Conservation (phyloP, 2,329 filamentous ascomycete genomes). For the Coniochaeta sp. region DNA sequence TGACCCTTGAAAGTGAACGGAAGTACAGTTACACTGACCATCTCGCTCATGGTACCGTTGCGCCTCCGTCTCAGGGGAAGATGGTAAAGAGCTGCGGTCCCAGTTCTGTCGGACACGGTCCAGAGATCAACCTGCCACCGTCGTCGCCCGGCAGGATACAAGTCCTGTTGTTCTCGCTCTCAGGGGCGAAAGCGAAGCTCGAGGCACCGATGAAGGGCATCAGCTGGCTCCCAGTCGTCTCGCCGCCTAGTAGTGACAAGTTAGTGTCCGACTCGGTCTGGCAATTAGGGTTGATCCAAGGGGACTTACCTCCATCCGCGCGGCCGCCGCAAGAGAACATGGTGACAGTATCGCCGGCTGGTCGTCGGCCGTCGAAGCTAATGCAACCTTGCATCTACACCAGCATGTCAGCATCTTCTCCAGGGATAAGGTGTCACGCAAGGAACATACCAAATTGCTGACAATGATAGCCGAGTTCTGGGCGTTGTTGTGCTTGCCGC, state of each 20-base stretch:
- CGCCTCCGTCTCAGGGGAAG: conserved; percentile 8
- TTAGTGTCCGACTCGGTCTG: conserved; percentile 8
- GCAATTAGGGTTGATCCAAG: background rate
- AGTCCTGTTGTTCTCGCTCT: conserved; percentile 32
- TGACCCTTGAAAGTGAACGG: background rate
- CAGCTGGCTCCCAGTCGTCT: conserved; percentile 40
- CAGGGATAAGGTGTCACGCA: background rate
- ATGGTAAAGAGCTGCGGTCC: conserved; percentile 23
- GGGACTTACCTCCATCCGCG: conserved; percentile 35
- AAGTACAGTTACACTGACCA: background rate
- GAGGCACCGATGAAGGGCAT: conserved; percentile 36
- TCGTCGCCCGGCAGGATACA: conserved; percentile 36
- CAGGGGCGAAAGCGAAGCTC: conserved; percentile 36
- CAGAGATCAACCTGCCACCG: conserved; percentile 19
- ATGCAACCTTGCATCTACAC: conserved; percentile 36
- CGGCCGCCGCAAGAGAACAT: conserved; percentile 47
- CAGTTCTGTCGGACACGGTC: conserved; percentile 20
- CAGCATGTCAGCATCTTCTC: background rate
- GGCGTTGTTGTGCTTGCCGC: conserved; percentile 41
- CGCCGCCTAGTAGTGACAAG: conserved; percentile 25
- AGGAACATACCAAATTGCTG: conserved; percentile 33
- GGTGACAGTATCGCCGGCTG: conserved; percentile 36
- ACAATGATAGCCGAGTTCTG: conserved; percentile 36
- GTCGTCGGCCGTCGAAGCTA: conserved; percentile 38
- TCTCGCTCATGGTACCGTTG: background rate